phyloP scores from a whole-genome alignment of 768 basidiomycete species.

The Lactarius trivialis region DNA sequence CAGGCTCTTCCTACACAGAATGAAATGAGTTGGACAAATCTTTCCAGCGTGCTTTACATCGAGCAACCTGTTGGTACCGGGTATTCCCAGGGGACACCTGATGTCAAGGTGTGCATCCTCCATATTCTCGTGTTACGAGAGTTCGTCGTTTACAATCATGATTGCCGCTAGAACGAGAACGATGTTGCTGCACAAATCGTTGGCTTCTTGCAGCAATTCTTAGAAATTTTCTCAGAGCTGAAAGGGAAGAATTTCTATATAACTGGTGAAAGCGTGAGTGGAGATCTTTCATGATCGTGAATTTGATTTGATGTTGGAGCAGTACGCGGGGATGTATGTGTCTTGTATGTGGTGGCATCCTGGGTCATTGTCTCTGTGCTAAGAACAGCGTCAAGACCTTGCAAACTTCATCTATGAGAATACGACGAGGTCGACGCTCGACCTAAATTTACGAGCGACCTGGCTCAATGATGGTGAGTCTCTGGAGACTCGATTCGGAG shows the following conservation, averaged over 20 bases:
- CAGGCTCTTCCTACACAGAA: constrained; percentile 59
- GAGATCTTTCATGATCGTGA: background rate
- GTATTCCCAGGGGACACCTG: constrained; percentile 63
- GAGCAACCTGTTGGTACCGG: constrained; percentile 81
- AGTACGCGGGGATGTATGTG: constrained; percentile 73
- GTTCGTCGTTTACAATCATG: background rate
- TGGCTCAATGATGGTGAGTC: constrained; percentile 67
- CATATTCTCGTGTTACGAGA: background rate
- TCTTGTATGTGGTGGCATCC: constrained; percentile 45
- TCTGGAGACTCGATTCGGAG: background rate
- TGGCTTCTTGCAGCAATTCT: constrained; percentile 69
- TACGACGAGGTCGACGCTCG: constrained; percentile 35
- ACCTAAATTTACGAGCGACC: constrained; percentile 58
- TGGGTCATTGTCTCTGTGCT: background rate
- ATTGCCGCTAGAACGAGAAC: constrained; percentile 38
- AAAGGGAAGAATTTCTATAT: constrained; percentile 68
- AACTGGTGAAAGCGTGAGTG: constrained; percentile 66
- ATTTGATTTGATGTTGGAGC: background rate
- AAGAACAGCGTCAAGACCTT: constrained; percentile 42
- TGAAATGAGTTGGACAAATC: constrained; percentile 71
- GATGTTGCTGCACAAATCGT: constrained; percentile 50
- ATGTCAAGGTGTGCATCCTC: constrained; percentile 34
- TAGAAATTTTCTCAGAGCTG: constrained; percentile 65
- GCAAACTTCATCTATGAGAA: constrained; percentile 68
- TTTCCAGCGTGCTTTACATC: constrained; percentile 67